Base-by-base conservation (phyloP, 140 eudicot species). In the Cichorium intybus region DNA sequence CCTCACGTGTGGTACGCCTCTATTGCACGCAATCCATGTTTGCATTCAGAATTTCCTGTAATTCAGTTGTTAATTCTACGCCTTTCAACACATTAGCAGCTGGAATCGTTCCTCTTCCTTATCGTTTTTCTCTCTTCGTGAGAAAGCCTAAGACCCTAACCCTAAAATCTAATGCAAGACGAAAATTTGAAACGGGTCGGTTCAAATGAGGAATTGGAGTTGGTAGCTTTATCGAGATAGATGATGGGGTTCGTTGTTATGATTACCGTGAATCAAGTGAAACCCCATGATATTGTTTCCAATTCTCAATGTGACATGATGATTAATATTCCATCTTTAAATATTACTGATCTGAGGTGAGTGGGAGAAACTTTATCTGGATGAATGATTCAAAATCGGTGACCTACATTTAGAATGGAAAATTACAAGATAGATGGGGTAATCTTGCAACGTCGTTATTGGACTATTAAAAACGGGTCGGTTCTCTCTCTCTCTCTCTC, bases 1-100 rank as follows among this genome's bases (percentile, higher is more conserved):
- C 97, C 35, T 93, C 95, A 69, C 99, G 97, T 24, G 97, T 97
- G 24, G 79, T 82, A 9, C 99, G 87, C 71, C 99, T 74, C 20
- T 81, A 80, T 31, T 74, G 76, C 51, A 87, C 99, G 35, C 80
- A 62, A 60, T 80, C 88, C 99, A 93, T 88, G 48, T 93, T 66
- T 31, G 90, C 97, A 71, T 88, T 85, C 9, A 85, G 34, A 4
- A 86, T 59, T 68, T 74, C 66, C 69, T 60, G 82, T 59, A 89
- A 69, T 50, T 81, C 82, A 37, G 70, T 46, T 10, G 27, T 75
- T 24, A 68, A 60, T 59, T 61, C 65, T 60, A 68, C 65, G 4
- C 69, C 53, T 50, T 75, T 75, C 70, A 75, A n/a, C 80, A 75
- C 67, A 2, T 52, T 58, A 17, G 54, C 66, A 73, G 46, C 78